A percentile compares a stretch with the other conserved stretches of the same genome.
phyloP scores from a whole-genome alignment of 495 filamentous ascomycete species.

The Penicillium soppii region DNA sequence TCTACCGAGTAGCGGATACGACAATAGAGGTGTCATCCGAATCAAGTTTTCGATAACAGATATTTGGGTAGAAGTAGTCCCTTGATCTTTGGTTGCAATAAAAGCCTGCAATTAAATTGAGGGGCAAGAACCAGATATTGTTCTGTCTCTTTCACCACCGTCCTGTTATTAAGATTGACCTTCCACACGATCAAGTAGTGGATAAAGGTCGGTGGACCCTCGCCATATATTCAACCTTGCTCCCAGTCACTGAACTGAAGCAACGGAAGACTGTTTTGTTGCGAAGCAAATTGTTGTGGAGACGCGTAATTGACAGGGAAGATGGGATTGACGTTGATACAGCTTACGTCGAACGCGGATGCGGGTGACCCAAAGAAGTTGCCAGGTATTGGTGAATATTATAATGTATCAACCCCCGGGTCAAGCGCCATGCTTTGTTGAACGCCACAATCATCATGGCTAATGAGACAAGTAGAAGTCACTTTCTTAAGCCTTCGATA shows the following conservation, averaged over 20 bases:
- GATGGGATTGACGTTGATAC: conserved; percentile 1
- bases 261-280: conserved; percentile 12
- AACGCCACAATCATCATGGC: conserved; percentile 10
- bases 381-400: conserved; percentile 4
- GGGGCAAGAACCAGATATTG: conserved; percentile 31
- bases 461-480: conserved; percentile 16
- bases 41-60: conserved; percentile 12
- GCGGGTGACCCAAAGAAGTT: conserved; percentile 6
- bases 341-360: conserved; percentile 7
- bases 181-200: conserved; percentile 40
- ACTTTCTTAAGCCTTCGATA: conserved; percentile 9
- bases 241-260: conserved; percentile 15
- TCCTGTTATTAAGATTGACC: conserved; percentile 33
- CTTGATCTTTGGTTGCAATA: conserved; percentile 15
- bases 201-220: conserved; percentile 22
- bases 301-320: conserved; percentile 5
- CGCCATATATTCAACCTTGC: conserved; percentile 4
- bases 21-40: conserved; percentile 16
- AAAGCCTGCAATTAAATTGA: conserved; percentile 13
- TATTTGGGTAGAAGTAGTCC: conserved; percentile 11
- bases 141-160: conserved; percentile 35
- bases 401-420: neutral
- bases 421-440: conserved; percentile 3
- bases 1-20: conserved; percentile 12
- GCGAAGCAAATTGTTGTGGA: conserved; percentile 4